Evolutionary conservation across 768 basidiomycete genomes (phyloP).

Genomic region (Coprinopsis sp.): DNA sequence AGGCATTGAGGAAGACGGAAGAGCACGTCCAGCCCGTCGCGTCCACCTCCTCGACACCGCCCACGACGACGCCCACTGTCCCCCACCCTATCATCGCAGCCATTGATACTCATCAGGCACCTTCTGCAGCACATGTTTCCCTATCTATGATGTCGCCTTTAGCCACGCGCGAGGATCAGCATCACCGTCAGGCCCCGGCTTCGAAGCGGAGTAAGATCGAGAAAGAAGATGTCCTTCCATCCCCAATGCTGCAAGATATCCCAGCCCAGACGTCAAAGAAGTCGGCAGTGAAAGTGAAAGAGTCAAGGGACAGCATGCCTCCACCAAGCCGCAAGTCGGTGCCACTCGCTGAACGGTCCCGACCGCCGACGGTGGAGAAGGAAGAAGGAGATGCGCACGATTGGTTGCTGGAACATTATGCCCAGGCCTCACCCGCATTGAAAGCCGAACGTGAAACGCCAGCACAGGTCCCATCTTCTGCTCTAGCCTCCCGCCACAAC

Average conservation of each 20-base stretch:
- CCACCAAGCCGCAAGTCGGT: not conserved
- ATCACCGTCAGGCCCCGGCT: not conserved
- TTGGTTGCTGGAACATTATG: conserved; percentile 55
- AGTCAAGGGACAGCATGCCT: not conserved
- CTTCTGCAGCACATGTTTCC: not conserved
- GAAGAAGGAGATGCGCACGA: conserved; percentile 49
- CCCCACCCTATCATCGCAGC: not conserved
- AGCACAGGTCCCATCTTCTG: conserved; percentile 21
- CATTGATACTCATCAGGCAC: not conserved
- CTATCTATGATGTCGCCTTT: too few relatives aligned
- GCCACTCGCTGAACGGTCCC: not conserved
- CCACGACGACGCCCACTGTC: not conserved
- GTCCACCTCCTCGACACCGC: conserved; percentile 5
- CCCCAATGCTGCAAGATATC: too few relatives aligned
- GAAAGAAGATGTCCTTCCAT: not conserved
- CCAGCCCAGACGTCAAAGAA: not conserved
- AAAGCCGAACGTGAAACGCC: conserved; percentile 3
- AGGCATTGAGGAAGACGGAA: conserved; percentile 42
- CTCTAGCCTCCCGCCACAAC: conserved; percentile 25
- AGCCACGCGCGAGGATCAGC: not conserved
- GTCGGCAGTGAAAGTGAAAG: not conserved
- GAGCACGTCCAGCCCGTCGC: conserved; percentile 17
- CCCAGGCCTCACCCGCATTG: conserved; percentile 32
- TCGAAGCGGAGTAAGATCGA: not conserved
- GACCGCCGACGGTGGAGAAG: conserved; percentile 26